Base-by-base conservation (phyloP, 306 rosid species). In the Fragaria iinumae region DNA sequence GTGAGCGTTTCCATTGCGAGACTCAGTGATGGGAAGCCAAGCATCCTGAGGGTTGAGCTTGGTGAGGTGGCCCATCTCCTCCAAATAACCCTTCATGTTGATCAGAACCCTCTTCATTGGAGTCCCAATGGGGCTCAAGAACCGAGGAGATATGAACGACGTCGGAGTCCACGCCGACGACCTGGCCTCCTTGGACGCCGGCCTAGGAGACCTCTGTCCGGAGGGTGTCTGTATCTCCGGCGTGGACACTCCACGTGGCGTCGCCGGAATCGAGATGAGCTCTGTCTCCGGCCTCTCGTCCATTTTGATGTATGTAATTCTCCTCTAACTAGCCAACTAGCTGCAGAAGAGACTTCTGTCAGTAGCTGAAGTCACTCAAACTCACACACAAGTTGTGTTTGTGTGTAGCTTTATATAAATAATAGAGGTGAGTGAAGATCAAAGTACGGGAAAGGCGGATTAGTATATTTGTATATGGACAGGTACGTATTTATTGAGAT, bases 21-120 rank as follows among this genome's bases (percentile, higher is more conserved):
- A 95, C 77, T 95, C 99, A 0, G 99, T 95, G 55, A 95, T 95
- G n/a, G 99, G 99, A 84, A 95, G 99, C 99, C 99, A 95, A 4
- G 99, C 97, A 70, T 95, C 99, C 69, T 95, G 99, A 56, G 99
- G 99, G 67, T 95, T 95, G 20, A 95, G 99, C 80, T 92, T 95
- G 2, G 99, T 95, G 56, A 95, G 92, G 80, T 95, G 99, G 2
- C 99, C 99, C 63, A 95, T 86, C 45, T 95, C 99, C 84, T 95
- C 97, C 87, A 95, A 82, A 82, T 92, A 95, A 23, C 99, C 91
- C 86, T 92, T 95, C 99, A 95, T 92, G 86, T 92, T 95, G 20
- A 95, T 68, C 23, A 95, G 85, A 63, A 95, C 97, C 80, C 91
- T 86, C 89, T 95, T 95, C 99, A 95, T 95, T 32, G 97, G 99